Evolutionary conservation across 768 basidiomycete species (phyloP).

Genomic region (Podaxis mareebaensis): DNA sequence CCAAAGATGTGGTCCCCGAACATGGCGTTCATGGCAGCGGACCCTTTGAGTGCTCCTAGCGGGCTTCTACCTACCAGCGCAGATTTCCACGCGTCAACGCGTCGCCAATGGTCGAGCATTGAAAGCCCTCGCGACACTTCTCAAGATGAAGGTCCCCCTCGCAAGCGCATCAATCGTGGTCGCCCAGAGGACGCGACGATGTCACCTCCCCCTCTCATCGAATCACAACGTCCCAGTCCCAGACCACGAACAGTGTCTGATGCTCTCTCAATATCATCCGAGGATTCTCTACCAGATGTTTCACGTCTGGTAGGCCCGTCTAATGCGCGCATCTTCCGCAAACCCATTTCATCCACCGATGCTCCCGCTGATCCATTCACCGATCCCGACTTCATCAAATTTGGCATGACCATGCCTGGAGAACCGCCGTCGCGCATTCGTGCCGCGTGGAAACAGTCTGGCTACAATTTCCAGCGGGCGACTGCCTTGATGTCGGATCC

Average conservation of each 20-base stretch:
- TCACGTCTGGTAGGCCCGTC: conserved; percentile 43
- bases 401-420: conserved; percentile 63
- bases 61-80: conserved; percentile 49
- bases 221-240: conserved; percentile 9
- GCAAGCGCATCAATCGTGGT: conserved; percentile 68
- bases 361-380: conserved; percentile 28
- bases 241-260: conserved; percentile 13
- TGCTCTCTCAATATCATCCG: conserved; percentile 58
- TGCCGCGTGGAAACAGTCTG: conserved; percentile 68
- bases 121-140: conserved; percentile 37
- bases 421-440: conserved; percentile 45
- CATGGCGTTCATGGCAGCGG: conserved; percentile 33
- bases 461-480: conserved; percentile 62
- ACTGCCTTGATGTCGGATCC: conserved; percentile 58
- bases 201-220: conserved; percentile 46
- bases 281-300: conserved; percentile 63
- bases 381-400: conserved; percentile 52
- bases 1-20: conserved; percentile 38
- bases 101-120: conserved; percentile 43
- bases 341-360: conserved; percentile 33
- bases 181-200: conserved; percentile 37
- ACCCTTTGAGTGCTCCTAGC: conserved; percentile 62
- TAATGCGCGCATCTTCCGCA: conserved; percentile 57
- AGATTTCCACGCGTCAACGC: conserved; percentile 52
- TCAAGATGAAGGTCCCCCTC: conserved; percentile 66